Percentiles rank a stretch among this genome's conserved stretches.
phyloP scores from a whole-genome alignment of 2,329 filamentous ascomycete genomes.

The Zasmidium citrigriseum region DNA sequence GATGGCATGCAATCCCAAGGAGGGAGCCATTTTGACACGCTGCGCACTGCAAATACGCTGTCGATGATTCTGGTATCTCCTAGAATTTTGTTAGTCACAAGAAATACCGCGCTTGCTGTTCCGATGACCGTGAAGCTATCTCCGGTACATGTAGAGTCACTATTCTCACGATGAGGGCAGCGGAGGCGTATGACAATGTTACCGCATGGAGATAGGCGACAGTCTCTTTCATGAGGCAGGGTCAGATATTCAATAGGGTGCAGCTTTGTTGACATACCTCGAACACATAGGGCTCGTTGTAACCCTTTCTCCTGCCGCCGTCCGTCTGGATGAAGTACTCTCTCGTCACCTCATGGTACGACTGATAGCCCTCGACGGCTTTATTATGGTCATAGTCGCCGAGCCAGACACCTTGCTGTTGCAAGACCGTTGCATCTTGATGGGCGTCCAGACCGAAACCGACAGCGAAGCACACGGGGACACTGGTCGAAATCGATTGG shows the following conservation, averaged over 20 bases:
- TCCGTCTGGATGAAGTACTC: slow-evolving; percentile 4
- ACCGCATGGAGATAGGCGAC: too few species aligned
- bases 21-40: background rate
- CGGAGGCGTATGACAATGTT: too few species aligned
- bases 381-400: slow-evolving; percentile 6
- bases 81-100: background rate
- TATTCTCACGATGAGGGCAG: too few species aligned
- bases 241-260: background rate
- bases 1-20: slow-evolving; percentile 2
- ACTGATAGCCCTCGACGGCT: slow-evolving; percentile 1
- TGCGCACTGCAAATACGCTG: background rate
- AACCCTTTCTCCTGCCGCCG: background rate
- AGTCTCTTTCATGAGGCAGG: too few species aligned
- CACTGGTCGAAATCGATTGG: background rate
- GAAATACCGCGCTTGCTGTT: too few species aligned
- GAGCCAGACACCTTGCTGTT: slow-evolving; percentile 9
- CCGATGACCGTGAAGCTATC: too few species aligned
- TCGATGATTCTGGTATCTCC: background rate
- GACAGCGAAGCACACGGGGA: background rate
- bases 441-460: background rate
- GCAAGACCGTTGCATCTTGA: slow-evolving; percentile 1
- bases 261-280: too few species aligned
- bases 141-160: too few species aligned
- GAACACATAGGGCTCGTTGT: slow-evolving; percentile 9
- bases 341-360: slow-evolving; percentile 1